Percentiles rank a stretch among this genome's conserved stretches.
These are phyloP conservation scores for Furcasterigmium sp. DNA, from an alignment of 2,329 filamentous ascomycete genomes.

Conservation along the genomic window DNA sequence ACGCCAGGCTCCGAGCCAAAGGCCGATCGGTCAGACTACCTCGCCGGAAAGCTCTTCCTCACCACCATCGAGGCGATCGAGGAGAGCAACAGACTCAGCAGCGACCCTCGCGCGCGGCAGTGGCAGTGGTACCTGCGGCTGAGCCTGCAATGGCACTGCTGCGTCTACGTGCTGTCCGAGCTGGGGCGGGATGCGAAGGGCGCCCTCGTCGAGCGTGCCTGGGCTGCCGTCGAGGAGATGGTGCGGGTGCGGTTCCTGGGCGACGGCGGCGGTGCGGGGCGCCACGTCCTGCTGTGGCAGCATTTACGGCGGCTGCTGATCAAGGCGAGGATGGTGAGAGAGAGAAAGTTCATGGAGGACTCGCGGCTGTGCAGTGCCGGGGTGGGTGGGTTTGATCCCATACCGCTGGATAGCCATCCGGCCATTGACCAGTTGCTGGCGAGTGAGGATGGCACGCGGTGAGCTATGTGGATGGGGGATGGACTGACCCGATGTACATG, in stretches of 20 bases:
- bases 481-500: no score
- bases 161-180: not conserved
- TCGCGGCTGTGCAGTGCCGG: not conserved
- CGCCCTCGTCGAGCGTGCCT: not conserved
- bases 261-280: not conserved
- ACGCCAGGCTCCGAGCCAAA: not conserved
- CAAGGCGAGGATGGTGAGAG: slow-evolving; percentile 1
- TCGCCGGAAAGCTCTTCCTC: not conserved
- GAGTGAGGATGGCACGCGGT: not conserved
- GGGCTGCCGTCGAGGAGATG: not conserved
- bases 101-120: not conserved
- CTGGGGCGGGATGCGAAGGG: not conserved
- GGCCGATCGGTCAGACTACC: not conserved
- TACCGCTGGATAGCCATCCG: not conserved
- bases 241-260: not conserved
- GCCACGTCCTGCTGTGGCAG: slow-evolving; percentile 1
- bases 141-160: not conserved
- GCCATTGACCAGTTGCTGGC: slow-evolving; percentile 1
- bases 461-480: no score
- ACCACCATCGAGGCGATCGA: not conserved
- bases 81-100: not conserved
- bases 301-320: not conserved
- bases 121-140: not conserved
- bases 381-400: not conserved
- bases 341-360: slow-evolving; percentile 1